A percentile compares a stretch with the other conserved stretches of the same genome.
These are phyloP conservation scores for Moesziomyces aphidis DNA, from an alignment of 1,284 basidiomycete genomes.

Conservation along the genomic window DNA sequence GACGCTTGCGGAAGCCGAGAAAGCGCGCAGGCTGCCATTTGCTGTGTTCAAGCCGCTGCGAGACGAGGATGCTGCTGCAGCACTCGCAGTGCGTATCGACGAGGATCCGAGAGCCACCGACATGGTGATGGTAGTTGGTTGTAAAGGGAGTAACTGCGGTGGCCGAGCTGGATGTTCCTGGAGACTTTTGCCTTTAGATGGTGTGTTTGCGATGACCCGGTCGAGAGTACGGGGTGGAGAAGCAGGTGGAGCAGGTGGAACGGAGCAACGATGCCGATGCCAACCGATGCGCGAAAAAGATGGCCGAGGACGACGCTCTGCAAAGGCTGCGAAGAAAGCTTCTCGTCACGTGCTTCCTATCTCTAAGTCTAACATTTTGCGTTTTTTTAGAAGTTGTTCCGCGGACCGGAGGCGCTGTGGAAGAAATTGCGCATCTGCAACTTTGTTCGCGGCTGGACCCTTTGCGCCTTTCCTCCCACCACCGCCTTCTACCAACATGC, in stretches of 20 bases:
- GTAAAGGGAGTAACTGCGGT: too few species aligned
- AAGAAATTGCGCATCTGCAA: conserved; percentile 5
- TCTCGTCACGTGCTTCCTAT: conserved; percentile 10
- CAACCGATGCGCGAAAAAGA: conserved; percentile 2
- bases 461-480: neutral
- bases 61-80: conserved; percentile 16
- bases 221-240: too few species aligned
- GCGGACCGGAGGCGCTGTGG: conserved; percentile 2
- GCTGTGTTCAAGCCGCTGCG: conserved; percentile 9
- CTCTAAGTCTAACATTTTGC: neutral
- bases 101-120: neutral
- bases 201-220: too few species aligned
- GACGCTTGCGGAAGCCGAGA: conserved; percentile 33
- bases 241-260: neutral
- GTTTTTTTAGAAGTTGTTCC: neutral
- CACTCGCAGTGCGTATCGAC: conserved; percentile 4
- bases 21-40: conserved; percentile 12
- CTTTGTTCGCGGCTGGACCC: neutral
- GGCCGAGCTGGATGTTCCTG: too few species aligned
- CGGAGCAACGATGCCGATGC: neutral
- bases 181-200: too few species aligned
- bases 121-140: neutral
- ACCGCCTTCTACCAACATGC: conserved; percentile 11
- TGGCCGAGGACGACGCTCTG: neutral
- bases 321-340: conserved; percentile 18